Evolutionary conservation across 257 asterid genomes (phyloP).

Genomic region (Solanum peruvianum): DNA sequence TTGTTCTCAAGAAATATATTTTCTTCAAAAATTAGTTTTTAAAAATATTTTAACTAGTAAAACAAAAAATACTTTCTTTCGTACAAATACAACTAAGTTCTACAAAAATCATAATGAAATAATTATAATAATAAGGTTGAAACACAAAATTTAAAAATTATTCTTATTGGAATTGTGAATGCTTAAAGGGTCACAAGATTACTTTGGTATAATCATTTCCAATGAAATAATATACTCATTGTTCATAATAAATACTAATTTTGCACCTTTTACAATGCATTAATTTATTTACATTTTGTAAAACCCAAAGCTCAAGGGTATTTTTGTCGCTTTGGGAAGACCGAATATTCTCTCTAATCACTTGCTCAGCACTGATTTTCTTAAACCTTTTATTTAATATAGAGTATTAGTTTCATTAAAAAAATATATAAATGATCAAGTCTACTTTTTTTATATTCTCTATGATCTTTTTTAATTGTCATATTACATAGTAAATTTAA

Average conservation of each 20-base stretch:
- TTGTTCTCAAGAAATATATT: not conserved
- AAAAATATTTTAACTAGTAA: not conserved
- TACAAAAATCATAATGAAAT: not conserved
- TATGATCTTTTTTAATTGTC: too few species aligned
- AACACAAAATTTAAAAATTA: not conserved
- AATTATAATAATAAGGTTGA: not conserved
- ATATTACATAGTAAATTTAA: too few species aligned
- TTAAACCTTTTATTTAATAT: not conserved
- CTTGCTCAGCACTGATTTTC: conserved; percentile 12
- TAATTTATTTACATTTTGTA: conserved; percentile 21
- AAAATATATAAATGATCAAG: too few species aligned
- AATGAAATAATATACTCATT: not conserved
- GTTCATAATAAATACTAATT: not conserved
- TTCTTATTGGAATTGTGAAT: not conserved
- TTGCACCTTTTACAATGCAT: conserved; percentile 9
- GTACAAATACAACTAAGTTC: not conserved
- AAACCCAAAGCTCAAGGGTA: conserved; percentile 42
- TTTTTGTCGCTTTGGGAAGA: conserved; percentile 85
- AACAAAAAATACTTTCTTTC: not conserved
- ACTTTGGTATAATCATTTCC: not conserved
- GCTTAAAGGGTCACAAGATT: not conserved
- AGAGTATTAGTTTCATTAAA: not conserved
- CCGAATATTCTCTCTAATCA: conserved; percentile 68
- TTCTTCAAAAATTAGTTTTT: not conserved
- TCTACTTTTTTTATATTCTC: not conserved